phyloP scores from a whole-genome alignment of 1,284 basidiomycete species.

The Cutaneotrichosporon daszewskae region DNA sequence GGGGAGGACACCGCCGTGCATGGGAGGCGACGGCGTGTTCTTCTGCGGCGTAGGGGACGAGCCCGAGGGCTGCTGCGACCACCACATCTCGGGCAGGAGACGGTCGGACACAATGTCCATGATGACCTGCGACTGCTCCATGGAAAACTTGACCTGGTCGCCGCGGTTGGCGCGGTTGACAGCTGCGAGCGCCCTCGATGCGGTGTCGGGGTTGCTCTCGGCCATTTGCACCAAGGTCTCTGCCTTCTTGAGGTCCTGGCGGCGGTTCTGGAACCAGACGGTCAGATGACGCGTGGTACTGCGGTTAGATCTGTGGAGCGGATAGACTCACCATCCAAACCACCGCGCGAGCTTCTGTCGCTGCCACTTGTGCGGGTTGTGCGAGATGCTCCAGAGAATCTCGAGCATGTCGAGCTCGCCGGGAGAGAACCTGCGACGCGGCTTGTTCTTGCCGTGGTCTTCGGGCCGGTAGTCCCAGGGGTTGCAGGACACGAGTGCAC shows the following conservation, averaged over 20 bases:
- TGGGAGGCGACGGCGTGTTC: conserved; percentile 3
- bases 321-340: conserved; percentile 24
- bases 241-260: conserved; percentile 21
- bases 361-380: conserved; percentile 25
- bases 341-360: conserved; percentile 23
- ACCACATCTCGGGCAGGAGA: conserved; percentile 18
- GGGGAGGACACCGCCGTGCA: conserved; percentile 5
- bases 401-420: conserved; percentile 23
- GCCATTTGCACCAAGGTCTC: conserved; percentile 17
- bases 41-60: conserved; percentile 16
- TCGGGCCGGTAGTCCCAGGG: conserved; percentile 22
- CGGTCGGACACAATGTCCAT: conserved; percentile 21
- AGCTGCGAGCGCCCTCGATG: conserved; percentile 16
- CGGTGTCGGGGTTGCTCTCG: conserved; percentile 19
- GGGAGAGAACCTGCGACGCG: conserved; percentile 19
- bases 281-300: conserved; percentile 21
- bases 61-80: conserved; percentile 14
- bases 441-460: conserved; percentile 23
- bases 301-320: conserved; percentile 1
- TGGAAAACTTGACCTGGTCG: conserved; percentile 15
- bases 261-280: conserved; percentile 24
- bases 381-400: conserved; percentile 21
- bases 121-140: conserved; percentile 16
- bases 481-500: conserved; percentile 18
- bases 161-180: conserved; percentile 18